Base-by-base conservation (phyloP, 2,329 filamentous ascomycete genomes). In the Diplodia intermedia region DNA sequence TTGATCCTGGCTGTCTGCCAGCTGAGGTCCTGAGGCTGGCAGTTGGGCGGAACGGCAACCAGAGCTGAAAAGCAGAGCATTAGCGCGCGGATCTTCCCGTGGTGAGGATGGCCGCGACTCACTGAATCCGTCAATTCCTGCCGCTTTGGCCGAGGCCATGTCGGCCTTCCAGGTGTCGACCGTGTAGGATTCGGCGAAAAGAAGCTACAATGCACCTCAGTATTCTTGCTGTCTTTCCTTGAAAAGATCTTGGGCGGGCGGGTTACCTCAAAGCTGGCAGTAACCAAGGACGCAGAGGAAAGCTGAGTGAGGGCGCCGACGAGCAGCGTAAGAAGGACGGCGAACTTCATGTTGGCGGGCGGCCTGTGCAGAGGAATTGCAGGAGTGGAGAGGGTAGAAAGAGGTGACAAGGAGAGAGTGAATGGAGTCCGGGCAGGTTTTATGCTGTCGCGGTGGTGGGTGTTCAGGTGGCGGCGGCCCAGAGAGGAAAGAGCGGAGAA, bases 11-110 rank as follows among this genome's bases (percentile, higher is more conserved):
- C 74, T 36, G 74, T 68, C 68, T 73, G 72, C 77, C 77, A 79
- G 66, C 66, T 70, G 56, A 74, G 71, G 56, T 68, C 69, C 40
- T 72, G 62, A 7, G 68, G 23, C 33, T 56, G 56, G 70, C 78
- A 79, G 71, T 78, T 72, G 18, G 78, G 78, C 9, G 77, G 76
- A 53, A 75, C 75, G 74, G 75, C 78, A 71, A 79, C 78, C 67
- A 80, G 73, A n/a, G 75, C 76, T 70, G 60, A 14, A 47, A 33
- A 29, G 12, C 43, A n/a, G 23, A 3, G 26, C 3, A 29, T 62
- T 43, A 49, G 57, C 18, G 23, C 20, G 26, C 20, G 18, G 26
- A 3, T 33, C 12, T 5, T 2, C 23, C 4, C 4, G 50, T 43
- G 18, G 38, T 55, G 33, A 63, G 26, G 43, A 53, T 54, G 29